phyloP scores from a whole-genome alignment of 768 basidiomycete species.

The Tephrocybe sp. region DNA sequence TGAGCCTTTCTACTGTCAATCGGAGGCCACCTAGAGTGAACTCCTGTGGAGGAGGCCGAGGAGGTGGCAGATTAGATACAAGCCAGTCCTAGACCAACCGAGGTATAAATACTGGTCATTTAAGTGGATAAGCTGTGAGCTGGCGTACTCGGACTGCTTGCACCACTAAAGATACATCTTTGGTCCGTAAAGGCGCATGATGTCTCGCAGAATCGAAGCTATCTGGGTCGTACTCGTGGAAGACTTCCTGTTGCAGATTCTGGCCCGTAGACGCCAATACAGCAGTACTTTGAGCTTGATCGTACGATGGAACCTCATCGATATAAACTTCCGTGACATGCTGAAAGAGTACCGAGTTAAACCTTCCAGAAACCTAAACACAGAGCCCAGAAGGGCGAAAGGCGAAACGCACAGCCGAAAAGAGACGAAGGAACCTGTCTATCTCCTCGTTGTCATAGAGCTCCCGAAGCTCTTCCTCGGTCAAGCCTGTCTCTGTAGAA shows the following conservation, averaged over 20 bases:
- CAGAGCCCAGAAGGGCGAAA: no score
- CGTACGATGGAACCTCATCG: constrained; percentile 18
- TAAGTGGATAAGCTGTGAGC: background rate
- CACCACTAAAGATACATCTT: constrained; percentile 20
- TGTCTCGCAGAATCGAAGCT: background rate
- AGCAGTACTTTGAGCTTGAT: background rate
- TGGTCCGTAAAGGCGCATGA: background rate
- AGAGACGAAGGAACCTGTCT: constrained; percentile 57
- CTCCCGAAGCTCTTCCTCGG: constrained; percentile 55
- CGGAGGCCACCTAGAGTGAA: constrained; percentile 58
- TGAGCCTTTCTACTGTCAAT: constrained; percentile 53
- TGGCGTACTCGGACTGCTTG: constrained; percentile 24
- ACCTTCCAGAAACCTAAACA: no score
- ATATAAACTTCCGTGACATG: constrained; percentile 59
- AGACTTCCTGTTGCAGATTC: background rate
- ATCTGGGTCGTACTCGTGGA: background rate
- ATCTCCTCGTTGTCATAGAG: constrained; percentile 67
- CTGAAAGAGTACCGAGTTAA: constrained; percentile 27
- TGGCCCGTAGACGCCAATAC: background rate
- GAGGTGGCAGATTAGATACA: constrained; percentile 46
- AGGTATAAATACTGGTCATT: background rate
- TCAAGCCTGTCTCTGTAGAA: constrained; percentile 27
- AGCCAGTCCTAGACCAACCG: constrained; percentile 32
- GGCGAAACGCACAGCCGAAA: constrained; percentile 49
- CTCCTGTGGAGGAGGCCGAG: constrained; percentile 34